A percentile compares a stretch with the other conserved stretches of the same genome.
These are phyloP conservation scores for Candida sp. DNA, from an alignment of 1,139 yeast species.

Conservation along the genomic window DNA sequence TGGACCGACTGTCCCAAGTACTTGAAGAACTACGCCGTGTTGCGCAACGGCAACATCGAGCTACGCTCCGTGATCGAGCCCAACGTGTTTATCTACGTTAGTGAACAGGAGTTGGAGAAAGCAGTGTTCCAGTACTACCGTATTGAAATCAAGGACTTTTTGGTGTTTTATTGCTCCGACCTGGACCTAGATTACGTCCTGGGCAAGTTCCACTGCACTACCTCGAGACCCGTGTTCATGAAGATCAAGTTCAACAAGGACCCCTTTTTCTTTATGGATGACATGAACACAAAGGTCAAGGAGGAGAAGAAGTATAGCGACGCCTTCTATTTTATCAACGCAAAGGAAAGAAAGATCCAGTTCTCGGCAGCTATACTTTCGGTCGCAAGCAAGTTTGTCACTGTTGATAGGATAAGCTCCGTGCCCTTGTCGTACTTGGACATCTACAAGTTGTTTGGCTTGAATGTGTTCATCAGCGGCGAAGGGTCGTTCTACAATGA, in stretches of 20 bases:
- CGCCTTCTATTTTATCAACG: constrained; percentile 1
- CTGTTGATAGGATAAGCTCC: neutral
- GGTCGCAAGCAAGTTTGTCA: neutral
- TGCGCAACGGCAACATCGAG: neutral
- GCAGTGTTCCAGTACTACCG: constrained; percentile 5
- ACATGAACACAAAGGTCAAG: neutral
- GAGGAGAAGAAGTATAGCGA: neutral
- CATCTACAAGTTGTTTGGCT: constrained; percentile 1
- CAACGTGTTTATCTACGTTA: neutral
- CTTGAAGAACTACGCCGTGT: constrained; percentile 1
- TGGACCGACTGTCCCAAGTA: constrained; percentile 1
- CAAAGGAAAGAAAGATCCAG: neutral
- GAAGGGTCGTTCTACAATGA: constrained; percentile 2
- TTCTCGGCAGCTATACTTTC: constrained; percentile 3
- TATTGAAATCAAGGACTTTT: constrained; percentile 2
- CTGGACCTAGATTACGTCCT: neutral
- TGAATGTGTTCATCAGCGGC: neutral
- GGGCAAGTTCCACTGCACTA: neutral
- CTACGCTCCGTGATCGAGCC: neutral
- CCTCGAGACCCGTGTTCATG: neutral
- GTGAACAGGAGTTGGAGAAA: constrained; percentile 2
- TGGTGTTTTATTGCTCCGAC: constrained; percentile 1
- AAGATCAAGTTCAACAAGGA: neutral
- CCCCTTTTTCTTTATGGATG: neutral
- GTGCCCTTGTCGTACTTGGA: constrained; percentile 2